A percentile compares a stretch with the other conserved stretches of the same genome.
Evolutionary conservation across 108 stramenopile genomes (phyloP).

Genomic region (Nannochloropsis gaditana): DNA sequence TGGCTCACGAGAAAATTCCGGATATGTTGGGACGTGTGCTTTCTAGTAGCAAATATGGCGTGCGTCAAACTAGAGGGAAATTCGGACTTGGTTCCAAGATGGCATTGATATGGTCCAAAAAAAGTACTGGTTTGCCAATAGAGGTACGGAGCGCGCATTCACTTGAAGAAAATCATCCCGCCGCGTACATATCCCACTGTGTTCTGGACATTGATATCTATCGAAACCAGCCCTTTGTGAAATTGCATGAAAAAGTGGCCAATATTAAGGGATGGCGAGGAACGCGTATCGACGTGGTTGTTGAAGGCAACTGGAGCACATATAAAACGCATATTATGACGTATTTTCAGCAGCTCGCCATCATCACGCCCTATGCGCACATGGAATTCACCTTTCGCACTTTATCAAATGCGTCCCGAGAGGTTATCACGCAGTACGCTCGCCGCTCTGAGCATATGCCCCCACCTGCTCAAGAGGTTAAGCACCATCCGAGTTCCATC

Average conservation of each 20-base stretch:
- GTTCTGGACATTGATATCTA: constrained; percentile 90
- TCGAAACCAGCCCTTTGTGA: constrained; percentile 73
- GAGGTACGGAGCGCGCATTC: constrained; percentile 35
- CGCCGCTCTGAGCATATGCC: constrained; percentile 77
- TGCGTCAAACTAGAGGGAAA: constrained; percentile 89
- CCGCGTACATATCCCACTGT: constrained; percentile 59
- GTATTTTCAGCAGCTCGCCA: constrained; percentile 87
- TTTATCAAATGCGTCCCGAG: constrained; percentile 34
- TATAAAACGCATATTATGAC: constrained; percentile 78
- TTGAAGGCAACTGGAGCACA: constrained; percentile 83
- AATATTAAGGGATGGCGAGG: constrained; percentile 67
- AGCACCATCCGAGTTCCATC: constrained; percentile 73
- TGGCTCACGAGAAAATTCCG: constrained; percentile 80
- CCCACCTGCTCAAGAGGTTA: constrained; percentile 72
- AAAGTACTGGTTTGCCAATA: constrained; percentile 84
- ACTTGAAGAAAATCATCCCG: constrained; percentile 49
- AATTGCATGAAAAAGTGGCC: constrained; percentile 62
- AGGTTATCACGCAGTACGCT: constrained; percentile 34
- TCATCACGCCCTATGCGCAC: constrained; percentile 89
- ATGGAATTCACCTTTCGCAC: constrained; percentile 62
- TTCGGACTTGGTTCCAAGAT: constrained; percentile 96
- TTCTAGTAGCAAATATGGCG: constrained; percentile 86
- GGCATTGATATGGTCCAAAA: constrained; percentile 95
- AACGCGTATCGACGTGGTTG: constrained; percentile 73
- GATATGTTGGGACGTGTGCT: constrained; percentile 82